Percentiles rank a stretch among this genome's conserved stretches.
phyloP scores from a whole-genome alignment of 1,284 basidiomycete genomes.

The Chalciporus piperatoides region DNA sequence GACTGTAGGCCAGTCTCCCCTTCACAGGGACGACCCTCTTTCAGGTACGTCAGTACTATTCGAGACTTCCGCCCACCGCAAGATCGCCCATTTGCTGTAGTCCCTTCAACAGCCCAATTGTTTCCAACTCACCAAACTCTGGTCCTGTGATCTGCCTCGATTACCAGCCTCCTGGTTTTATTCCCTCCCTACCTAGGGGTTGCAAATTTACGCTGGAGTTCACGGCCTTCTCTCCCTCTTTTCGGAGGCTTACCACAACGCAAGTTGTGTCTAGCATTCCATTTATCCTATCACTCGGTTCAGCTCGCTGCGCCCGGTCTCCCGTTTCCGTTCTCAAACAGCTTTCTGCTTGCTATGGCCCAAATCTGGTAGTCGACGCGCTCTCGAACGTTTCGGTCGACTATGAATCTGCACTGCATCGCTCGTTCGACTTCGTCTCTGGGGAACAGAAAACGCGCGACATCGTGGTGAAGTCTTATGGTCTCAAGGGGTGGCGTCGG shows the following conservation, averaged over 20 bases:
- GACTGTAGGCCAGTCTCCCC: not conserved
- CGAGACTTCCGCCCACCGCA: not conserved
- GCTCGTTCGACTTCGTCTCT: conserved; percentile 30
- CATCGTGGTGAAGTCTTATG: conserved; percentile 34
- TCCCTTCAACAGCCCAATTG: conserved; percentile 2
- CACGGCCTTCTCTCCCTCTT: conserved; percentile 26
- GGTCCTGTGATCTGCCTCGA: conserved; percentile 24
- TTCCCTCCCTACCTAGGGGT: conserved; percentile 11
- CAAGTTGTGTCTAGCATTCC: conserved; percentile 28
- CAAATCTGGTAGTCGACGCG: conserved; percentile 38
- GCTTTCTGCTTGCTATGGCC: conserved; percentile 26
- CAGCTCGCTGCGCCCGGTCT: conserved; percentile 21
- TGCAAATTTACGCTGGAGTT: conserved; percentile 24
- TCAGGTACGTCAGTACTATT: not conserved
- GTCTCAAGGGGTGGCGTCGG: conserved; percentile 44
- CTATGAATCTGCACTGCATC: conserved; percentile 29
- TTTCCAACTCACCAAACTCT: conserved; percentile 5
- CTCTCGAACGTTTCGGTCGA: conserved; percentile 43
- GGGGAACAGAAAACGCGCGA: conserved; percentile 23
- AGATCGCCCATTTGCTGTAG: not conserved
- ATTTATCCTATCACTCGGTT: conserved; percentile 21
- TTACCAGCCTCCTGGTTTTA: conserved; percentile 6
- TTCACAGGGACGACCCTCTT: not conserved
- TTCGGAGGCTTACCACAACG: conserved; percentile 19
- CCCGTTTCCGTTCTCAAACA: conserved; percentile 24